Base-by-base conservation (phyloP, 805 yeast genomes). In the Sungouiozyma ichnusensis region DNA sequence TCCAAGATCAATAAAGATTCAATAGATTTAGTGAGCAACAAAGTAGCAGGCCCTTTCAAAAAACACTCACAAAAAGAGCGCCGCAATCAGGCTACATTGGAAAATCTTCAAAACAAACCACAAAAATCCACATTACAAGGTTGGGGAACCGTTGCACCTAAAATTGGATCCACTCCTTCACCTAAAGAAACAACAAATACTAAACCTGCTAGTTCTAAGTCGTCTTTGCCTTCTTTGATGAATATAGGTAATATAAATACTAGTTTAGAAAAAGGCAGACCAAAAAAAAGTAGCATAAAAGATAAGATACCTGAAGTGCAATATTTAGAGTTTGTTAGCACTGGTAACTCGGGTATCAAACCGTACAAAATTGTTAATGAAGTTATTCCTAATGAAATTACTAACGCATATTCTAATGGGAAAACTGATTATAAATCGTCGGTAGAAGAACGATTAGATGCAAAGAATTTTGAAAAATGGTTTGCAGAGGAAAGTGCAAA, bases 401-500 rank as follows among this genome's bases (percentile, higher is more conserved):
- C 44, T 4, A 31, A 39, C 5, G 36, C 40, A 3, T 47, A 42
- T 33, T 45, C 44, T 9, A 40, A 42, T 31, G 33, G 37, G 16
- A 27, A 37, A 8, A 16, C 46, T 0, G 31, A 24, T 8, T 24
- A 35, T 3, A 32, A n/a, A 11, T 39, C 44, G n/a, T 31, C 44
- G 4, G 19, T 84, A 35, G 78, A 74, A 37, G 95, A 87, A 44
- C 73, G 82, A 37, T 81, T 79, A 54, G 80, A 79, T 49, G 95
- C 87, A 48, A 85, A 84, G 53, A 86, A 80, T 54, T 87, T 87
- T 65, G 87, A 80, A 20, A 72, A 66, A 45, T 87, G 96, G 96
- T 87, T 94, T 88, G 81, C 75, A 32, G 77, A 75, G 48, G 95
- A 87, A 54, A 71, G 85, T 42, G 67, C 68, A n/a, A 67, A 72